Evolutionary conservation across 306 rosid species (phyloP).

Genomic region (Sechiopsis laciniata): DNA sequence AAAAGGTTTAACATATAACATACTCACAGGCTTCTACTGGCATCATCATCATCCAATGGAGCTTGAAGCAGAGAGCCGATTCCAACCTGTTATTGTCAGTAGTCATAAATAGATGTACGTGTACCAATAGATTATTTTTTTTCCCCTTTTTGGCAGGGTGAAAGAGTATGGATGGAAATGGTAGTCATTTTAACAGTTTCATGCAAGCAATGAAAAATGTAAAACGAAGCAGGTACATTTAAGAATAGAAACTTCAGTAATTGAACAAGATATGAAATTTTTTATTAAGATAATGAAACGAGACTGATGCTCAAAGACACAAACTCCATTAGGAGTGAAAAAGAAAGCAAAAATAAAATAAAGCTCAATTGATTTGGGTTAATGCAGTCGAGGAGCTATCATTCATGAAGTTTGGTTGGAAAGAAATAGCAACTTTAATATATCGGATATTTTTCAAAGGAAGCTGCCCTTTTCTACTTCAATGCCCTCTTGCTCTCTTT

Average conservation of each 20-base stretch:
- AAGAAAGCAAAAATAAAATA: no score
- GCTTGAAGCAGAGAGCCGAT: conserved; percentile 90
- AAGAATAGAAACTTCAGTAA: neutral
- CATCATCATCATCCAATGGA: conserved; percentile 73
- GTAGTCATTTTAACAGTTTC: neutral
- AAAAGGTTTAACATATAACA: conserved; percentile 25
- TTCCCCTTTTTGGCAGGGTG: neutral
- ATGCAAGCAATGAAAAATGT: conserved; percentile 10
- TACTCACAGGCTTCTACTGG: conserved; percentile 70
- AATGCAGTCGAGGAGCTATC: no score
- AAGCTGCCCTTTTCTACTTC: no score
- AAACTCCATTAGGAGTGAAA: no score
- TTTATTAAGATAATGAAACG: no score
- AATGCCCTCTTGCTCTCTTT: no score
- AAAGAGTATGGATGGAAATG: neutral
- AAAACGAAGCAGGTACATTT: neutral
- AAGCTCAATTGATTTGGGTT: no score
- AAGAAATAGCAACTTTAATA: no score
- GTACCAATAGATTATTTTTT: neutral
- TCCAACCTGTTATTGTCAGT: conserved; percentile 63
- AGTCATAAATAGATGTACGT: conserved; percentile 7
- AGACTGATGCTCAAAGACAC: no score
- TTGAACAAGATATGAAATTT: neutral
- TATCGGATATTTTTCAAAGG: no score
- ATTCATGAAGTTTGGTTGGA: no score